Base-by-base conservation (phyloP, 331 rosid genomes). In the Pyrus hybrid region DNA sequence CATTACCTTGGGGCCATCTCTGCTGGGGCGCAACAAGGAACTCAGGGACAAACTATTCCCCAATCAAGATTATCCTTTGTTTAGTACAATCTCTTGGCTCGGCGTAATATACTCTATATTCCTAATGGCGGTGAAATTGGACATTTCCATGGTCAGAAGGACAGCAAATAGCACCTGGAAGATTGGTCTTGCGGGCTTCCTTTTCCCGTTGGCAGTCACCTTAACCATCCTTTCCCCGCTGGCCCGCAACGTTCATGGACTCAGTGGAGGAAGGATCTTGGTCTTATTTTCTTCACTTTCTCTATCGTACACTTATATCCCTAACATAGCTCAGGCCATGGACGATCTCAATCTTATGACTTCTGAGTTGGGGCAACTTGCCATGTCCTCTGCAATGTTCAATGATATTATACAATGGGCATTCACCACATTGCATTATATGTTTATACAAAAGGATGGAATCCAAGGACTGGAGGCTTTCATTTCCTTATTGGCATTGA, bases 291-390 rank as follows among this genome's bases (percentile, higher is more conserved):
- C 67, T 20, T 13, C 77, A 4, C 28, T 65, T 67, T 3, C 64
- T 30, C 51, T 9, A 13, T 5, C 45, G 2, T 63, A 63, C 23
- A 65, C 85, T 8, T 30, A 74, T 51, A 84, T 85, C 76, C 80
- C 88, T 0, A 85, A 81, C 3, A 12, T 86, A 2, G 72, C 80
- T 0, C 80, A 81, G 6, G 65, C 87, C 3, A n/a, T 87, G 33
- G 12, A 35, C 2, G 91, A 89, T 22, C 80, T 83, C 35, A 80
- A 85, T 65, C 87, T 89, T 22, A 33, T 80, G 26, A 77, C 89
- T 58, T 85, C 91, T 1, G 89, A 89, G 37, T 33, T 89, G 4
- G 93, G 93, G 4, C 91, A 86, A 12, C 80, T 89, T 0, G 87
- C 91, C 51, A 3, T 87, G 68, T 85, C 89, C 21, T 63, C 85